Conservation (phyloP, 2,329 filamentous ascomycete species). For the Fusarium nisikadoi region DNA sequence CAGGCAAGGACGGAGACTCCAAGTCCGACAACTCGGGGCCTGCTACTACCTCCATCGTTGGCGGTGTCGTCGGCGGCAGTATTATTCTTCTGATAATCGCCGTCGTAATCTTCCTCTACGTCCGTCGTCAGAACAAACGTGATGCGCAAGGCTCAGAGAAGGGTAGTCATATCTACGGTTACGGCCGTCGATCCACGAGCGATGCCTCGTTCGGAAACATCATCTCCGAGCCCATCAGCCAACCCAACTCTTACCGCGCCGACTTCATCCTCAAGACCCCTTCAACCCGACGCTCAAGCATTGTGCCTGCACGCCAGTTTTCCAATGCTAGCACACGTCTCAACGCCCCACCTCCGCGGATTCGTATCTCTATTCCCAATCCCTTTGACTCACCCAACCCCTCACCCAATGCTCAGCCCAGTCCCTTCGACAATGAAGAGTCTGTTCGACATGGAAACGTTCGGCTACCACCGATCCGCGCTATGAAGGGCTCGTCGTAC, state of each 20-base stretch:
- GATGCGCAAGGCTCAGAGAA: conserved; percentile 33
- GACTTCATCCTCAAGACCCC: conserved; percentile 63
- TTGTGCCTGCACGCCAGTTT: conserved; percentile 16
- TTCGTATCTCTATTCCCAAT: conserved; percentile 50
- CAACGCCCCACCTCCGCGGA: conserved; percentile 30
- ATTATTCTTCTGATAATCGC: conserved; percentile 54
- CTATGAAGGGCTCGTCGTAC: conserved; percentile 49
- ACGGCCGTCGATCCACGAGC: conserved; percentile 34
- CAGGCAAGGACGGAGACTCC: conserved; percentile 13
- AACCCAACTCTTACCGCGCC: conserved; percentile 56
- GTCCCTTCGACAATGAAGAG: conserved; percentile 40
- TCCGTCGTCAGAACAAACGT: conserved; percentile 48
- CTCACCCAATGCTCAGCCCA: conserved; percentile 41
- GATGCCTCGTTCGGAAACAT: conserved; percentile 53
- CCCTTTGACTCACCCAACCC: conserved; percentile 50
- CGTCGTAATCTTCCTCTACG: conserved; percentile 54
- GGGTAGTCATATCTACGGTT: conserved; percentile 28
- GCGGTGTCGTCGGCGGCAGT: conserved; percentile 60
- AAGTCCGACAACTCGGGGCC: conserved; percentile 41
- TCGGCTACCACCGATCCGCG: conserved; percentile 52
- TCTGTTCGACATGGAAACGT: conserved; percentile 44
- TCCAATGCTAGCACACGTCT: conserved; percentile 28
- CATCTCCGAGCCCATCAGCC: conserved; percentile 67
- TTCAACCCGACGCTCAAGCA: conserved; percentile 25
- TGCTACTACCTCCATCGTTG: conserved; percentile 55